Conservation (phyloP, 106 monocot genomes). For the Xerophyta viscosa region DNA sequence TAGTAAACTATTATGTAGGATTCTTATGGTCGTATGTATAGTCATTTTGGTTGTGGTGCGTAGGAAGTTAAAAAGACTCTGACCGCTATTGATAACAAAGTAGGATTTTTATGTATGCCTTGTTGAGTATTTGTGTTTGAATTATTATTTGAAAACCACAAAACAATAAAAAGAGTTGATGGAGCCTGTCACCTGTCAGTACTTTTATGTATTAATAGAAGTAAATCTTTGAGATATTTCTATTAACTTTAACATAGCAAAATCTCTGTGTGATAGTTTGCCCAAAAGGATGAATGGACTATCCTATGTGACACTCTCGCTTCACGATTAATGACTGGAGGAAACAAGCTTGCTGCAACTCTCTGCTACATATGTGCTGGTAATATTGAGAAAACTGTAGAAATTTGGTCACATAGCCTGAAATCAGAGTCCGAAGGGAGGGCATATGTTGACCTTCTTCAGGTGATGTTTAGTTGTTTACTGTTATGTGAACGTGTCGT, state of each 20-base stretch:
- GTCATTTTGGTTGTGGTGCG: no score
- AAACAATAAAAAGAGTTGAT: no score
- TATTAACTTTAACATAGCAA: background rate
- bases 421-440: conserved; percentile 48
- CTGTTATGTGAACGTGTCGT: background rate
- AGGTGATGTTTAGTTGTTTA: conserved; percentile 31
- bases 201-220: no score
- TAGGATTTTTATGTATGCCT: no score
- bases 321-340: conserved; percentile 66
- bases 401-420: conserved; percentile 85
- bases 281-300: conserved; percentile 89
- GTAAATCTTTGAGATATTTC: background rate
- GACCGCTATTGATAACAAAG: no score
- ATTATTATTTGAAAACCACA: no score
- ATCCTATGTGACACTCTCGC: conserved; percentile 80
- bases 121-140: no score
- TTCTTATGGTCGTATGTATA: no score
- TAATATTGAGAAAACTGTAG: conserved; percentile 90
- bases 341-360: conserved; percentile 82
- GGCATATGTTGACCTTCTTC: conserved; percentile 84
- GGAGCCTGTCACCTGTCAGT: no score
- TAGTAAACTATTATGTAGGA: no score
- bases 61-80: no score
- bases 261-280: conserved; percentile 74
- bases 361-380: conserved; percentile 97